Percentiles rank a stretch among this genome's conserved stretches.
Evolutionary conservation across 345 rosid species (phyloP).

Genomic region (Linum lewisii): DNA sequence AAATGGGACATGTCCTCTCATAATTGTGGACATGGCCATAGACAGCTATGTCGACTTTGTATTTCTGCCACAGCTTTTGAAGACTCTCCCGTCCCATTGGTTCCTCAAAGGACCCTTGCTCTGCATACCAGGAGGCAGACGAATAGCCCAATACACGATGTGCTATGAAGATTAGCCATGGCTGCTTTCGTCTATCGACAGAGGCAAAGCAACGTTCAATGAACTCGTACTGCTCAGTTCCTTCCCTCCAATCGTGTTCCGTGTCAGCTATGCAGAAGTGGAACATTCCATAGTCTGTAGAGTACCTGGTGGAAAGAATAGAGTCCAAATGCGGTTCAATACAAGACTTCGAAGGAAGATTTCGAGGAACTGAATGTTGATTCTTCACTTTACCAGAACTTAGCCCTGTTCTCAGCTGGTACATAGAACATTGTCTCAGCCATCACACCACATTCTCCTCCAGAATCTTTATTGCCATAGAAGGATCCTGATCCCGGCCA

Average conservation of each 20-base stretch:
- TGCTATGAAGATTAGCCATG: conserved; percentile 64
- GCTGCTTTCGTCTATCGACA: conserved; percentile 58
- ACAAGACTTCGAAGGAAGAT: no score
- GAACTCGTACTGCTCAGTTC: conserved; percentile 61
- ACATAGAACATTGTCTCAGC: conserved; percentile 9
- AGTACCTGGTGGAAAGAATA: conserved; percentile 29
- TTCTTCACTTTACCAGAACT: conserved; percentile 7
- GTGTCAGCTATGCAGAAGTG: conserved; percentile 64
- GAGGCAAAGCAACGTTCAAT: conserved; percentile 61
- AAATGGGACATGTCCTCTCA: conserved; percentile 69
- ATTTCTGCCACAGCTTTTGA: conserved; percentile 68
- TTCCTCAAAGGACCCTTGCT: conserved; percentile 49
- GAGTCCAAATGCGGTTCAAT: no score
- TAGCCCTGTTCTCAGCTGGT: conserved; percentile 9
- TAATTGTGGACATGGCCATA: conserved; percentile 69
- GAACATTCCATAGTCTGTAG: conserved; percentile 73
- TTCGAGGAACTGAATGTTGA: not conserved
- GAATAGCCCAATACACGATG: conserved; percentile 68
- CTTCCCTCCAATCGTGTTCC: conserved; percentile 74
- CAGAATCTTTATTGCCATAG: conserved; percentile 5
- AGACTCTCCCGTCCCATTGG: conserved; percentile 64
- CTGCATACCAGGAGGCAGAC: conserved; percentile 36
- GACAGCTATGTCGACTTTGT: conserved; percentile 65
- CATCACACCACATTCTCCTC: conserved; percentile 10
- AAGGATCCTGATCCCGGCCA: conserved; percentile 10